Conservation (phyloP, 2,329 filamentous ascomycete genomes). For the Macrophomina pseudophaseolina region DNA sequence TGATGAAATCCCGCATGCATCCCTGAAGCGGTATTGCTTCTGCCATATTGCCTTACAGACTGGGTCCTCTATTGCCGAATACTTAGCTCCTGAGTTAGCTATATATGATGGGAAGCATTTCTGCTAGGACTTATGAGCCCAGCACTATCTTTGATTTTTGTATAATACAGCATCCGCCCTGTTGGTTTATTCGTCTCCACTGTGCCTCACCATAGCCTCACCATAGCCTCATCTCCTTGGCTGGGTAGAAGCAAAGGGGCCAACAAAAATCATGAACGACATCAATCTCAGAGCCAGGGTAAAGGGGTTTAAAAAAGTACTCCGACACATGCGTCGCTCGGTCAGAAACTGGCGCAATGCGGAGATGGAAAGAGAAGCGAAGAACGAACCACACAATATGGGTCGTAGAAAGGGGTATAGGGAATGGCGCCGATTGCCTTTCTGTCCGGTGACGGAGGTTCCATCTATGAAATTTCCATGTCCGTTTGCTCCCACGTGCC, state of each 20-base stretch:
- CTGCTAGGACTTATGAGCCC: background rate
- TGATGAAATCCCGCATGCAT: no score
- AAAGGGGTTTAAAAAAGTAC: slow-evolving; percentile 11
- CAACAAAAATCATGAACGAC: slow-evolving; percentile 5
- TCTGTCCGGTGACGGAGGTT: slow-evolving; percentile 27
- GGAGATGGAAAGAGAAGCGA: slow-evolving; percentile 18
- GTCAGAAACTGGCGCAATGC: slow-evolving; percentile 22
- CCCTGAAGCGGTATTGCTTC: no score
- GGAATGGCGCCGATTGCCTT: slow-evolving; percentile 25
- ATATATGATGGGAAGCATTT: slow-evolving; percentile 1
- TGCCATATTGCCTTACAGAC: no score
- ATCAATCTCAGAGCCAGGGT: slow-evolving; percentile 19
- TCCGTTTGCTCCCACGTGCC: slow-evolving; percentile 26
- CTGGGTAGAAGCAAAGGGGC: background rate
- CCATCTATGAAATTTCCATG: slow-evolving; percentile 26
- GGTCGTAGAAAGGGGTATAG: slow-evolving; percentile 25
- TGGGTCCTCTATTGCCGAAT: background rate
- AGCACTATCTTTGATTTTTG: slow-evolving; percentile 7
- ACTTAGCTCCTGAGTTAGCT: background rate
- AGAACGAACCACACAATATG: slow-evolving; percentile 14
- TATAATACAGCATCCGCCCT: slow-evolving; percentile 24
- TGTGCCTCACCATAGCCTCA: background rate
- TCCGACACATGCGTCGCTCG: slow-evolving; percentile 24
- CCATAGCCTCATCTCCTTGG: slow-evolving; percentile 1
- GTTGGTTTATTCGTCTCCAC: background rate